Evolutionary conservation across 139 green algal genomes (phyloP).

Genomic region (Pseudopediastrum boryanum): DNA sequence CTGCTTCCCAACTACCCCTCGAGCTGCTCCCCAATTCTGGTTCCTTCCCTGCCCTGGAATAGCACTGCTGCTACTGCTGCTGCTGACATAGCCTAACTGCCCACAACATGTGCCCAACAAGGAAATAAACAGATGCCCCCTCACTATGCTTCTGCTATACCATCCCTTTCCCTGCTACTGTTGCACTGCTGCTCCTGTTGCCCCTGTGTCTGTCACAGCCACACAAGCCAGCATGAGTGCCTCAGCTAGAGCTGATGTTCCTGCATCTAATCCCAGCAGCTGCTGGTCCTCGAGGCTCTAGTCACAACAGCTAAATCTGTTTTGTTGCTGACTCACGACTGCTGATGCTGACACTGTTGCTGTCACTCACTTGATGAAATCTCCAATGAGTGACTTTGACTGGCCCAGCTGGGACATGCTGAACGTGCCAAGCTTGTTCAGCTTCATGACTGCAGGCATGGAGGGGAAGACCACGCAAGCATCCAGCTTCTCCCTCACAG

Average conservation of each 20-base stretch:
- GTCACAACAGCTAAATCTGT: no score
- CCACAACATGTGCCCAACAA: no score
- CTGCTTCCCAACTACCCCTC: no score
- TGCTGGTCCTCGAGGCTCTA: no score
- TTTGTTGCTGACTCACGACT: background rate
- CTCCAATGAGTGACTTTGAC: slow-evolving; percentile 92
- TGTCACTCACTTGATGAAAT: slow-evolving; percentile 91
- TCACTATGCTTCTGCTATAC: no score
- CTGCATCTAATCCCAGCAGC: no score
- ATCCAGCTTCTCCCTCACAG: slow-evolving; percentile 85
- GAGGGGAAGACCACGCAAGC: slow-evolving; percentile 98
- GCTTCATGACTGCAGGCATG: slow-evolving; percentile 98
- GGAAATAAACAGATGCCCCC: no score
- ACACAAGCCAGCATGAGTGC: background rate
- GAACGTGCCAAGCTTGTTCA: slow-evolving; percentile 99
- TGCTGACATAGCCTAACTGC: no score
- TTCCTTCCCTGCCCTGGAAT: no score
- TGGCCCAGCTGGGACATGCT: slow-evolving; percentile 96
- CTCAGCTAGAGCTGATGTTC: background rate
- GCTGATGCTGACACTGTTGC: background rate
- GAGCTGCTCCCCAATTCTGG: no score
- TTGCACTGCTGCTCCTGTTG: background rate
- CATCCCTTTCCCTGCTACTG: background rate
- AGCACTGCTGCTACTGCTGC: no score
- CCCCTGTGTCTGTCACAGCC: background rate